Base-by-base conservation (phyloP, 208 protist genomes). In the Kentomonas sorsogonicus region DNA sequence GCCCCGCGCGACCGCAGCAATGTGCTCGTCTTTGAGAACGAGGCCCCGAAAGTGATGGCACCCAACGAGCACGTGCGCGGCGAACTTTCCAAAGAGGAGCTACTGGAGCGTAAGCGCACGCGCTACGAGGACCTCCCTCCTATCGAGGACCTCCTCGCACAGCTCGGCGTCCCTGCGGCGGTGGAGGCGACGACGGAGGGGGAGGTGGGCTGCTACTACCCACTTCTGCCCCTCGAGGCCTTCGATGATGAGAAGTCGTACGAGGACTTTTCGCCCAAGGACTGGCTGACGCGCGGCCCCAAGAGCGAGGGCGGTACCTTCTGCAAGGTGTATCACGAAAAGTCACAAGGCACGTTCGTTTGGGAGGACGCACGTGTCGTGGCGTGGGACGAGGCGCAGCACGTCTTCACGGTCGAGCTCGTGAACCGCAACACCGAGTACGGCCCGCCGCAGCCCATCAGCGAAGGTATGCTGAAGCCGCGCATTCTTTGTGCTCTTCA, bases 11-110 rank as follows among this genome's bases (percentile, higher is more conserved):
- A n/a, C n/a, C n/a, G n/a, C n/a, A n/a, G n/a, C n/a, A n/a, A n/a
- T n/a, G n/a, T n/a, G n/a, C n/a, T n/a, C n/a, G n/a, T n/a, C n/a
- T n/a, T n/a, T n/a, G n/a, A n/a, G n/a, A n/a, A n/a, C n/a, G n/a
- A n/a, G n/a, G 57, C 95, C 53, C 96, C 96, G 3, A 98, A 98
- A 63, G 92, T 98, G 22, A 91, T 97, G 69, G 90, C 87, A 0
- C 81, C 89, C 0, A 71, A 50, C 25, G 64, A 77, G 11, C 50
- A 65, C 1, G 65, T 86, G 7, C 79, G 68, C 7, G 96, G 95
- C 23, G 74, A 96, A 62, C 53, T 96, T 1, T 75, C 91, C 10
- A 76, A 88, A 3, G 68, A 73, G 9, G 88, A 98, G 66, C 66
- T 92, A 7, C 63, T 97, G 31, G 73, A 79, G 31, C 84, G 94